Evolutionary conservation across 164 flowering plant species (phyloP), one percentile per base, ranked within the genome.

Genomic region (Malania oleifera): DNA sequence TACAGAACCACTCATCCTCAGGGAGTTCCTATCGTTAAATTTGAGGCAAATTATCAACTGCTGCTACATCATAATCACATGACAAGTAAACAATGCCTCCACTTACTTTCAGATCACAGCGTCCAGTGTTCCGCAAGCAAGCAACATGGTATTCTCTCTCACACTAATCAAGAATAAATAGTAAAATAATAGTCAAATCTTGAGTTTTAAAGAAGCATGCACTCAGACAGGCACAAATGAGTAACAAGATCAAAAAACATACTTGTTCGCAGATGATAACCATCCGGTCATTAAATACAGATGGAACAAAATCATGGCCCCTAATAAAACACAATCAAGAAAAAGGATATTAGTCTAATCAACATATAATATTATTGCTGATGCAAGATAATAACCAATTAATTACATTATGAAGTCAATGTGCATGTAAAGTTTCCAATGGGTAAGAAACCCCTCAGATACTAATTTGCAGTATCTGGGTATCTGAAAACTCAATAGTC

Each of bases 241-340:
- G 37, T 28, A 38, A 19, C 57, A n/a, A 35, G 20, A 43, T 18
- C 3, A 26, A 19, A 59, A 57, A 13, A 41, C 75, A 54, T 85
- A 92, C 96, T 70, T 92, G 98, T 66, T 92, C 98, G 70, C 98
- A 92, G 7, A 87, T 68, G 61, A 92, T 73, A 55, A 92, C 93
- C 7, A 96, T 92, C 44, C 85, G 77, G 28, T 83, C 91, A 69
- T 80, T 83, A 72, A 87, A 92, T 13, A 56, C 75, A 7, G 60
- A 75, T 38, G 64, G 75, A 66, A 86, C 85, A 72, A 89, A 89
- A 65, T 89, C 93, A 65, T 80, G 85, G 45, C 60, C 70, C 80
- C 98, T 92, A 56, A 48, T 45, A 43, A 62, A 43, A 4, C 50
- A 23, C 17, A 61, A 0, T 40, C 18, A 58, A 56, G 27, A 34